Conservation (phyloP, 352 stramenopile species). For the Globisporangium spiculum region DNA sequence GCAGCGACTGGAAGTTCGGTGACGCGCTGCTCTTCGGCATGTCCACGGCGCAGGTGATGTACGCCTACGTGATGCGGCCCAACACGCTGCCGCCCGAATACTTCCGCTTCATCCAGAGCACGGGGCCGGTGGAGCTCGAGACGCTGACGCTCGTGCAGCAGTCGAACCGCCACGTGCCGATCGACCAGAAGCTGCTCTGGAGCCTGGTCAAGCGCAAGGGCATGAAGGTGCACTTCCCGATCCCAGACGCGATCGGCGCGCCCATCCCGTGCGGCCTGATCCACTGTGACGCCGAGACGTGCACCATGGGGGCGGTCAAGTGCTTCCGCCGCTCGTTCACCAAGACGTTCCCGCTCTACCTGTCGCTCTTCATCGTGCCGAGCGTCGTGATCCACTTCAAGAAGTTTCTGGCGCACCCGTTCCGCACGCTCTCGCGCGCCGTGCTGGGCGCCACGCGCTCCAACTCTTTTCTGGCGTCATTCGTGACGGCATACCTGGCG, state of each 20-base stretch:
- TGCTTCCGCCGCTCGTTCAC: slow-evolving; percentile 62
- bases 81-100: slow-evolving; percentile 69
- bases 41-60: slow-evolving; percentile 82
- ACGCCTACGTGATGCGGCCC: slow-evolving; percentile 81
- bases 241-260: slow-evolving; percentile 23
- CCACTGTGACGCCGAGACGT: slow-evolving; percentile 51
- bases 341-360: slow-evolving; percentile 75
- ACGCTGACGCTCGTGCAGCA: slow-evolving; percentile 66
- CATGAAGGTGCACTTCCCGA: slow-evolving; percentile 27
- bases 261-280: slow-evolving; percentile 62
- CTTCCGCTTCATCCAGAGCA: slow-evolving; percentile 80
- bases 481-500: slow-evolving; percentile 68
- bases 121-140: slow-evolving; percentile 59
- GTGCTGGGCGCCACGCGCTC: slow-evolving; percentile 69
- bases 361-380: slow-evolving; percentile 84
- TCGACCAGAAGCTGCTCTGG: slow-evolving; percentile 39
- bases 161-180: slow-evolving; percentile 42
- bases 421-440: slow-evolving; percentile 49
- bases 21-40: slow-evolving; percentile 78
- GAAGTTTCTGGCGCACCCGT: slow-evolving; percentile 61
- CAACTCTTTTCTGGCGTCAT: slow-evolving; percentile 74
- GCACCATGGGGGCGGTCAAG: slow-evolving; percentile 38
- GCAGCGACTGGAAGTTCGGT: slow-evolving; percentile 77
- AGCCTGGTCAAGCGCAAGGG: slow-evolving; percentile 43
- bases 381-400: slow-evolving; percentile 82